Base-by-base conservation (phyloP, 176 grass and related monocot species). In the Pontederia paniculata region DNA sequence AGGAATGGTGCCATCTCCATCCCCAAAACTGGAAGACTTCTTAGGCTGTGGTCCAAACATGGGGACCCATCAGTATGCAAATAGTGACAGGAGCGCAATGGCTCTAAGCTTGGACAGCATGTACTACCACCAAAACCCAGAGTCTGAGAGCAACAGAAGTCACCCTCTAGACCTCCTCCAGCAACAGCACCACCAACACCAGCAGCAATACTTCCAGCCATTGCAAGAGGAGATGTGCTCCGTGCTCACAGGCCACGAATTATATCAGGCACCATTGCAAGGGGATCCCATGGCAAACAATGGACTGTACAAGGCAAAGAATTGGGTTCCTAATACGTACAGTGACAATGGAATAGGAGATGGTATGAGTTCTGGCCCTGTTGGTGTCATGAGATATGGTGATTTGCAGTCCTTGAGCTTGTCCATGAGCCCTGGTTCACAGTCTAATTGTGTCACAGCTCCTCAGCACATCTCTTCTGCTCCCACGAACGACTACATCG, bases 11-110 rank as follows among this genome's bases (percentile, higher is more conserved):
- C 72, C 76, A 62, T 82, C 87, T 19, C 47, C 75, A 46, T 79
- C 94, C 62, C 87, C 94, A 9, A 93, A 93, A 75, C 78, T 98
- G 48, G 94, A 98, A 70, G 87, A 98, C 54, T 98, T 98, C 80
- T 75, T 98, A 60, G 94, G 94, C 22, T 76, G 66, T 23, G 69
- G 80, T 4, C 83, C 87, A 50, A 76, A 70, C 57, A 72, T 62
- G 69, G 69, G 69, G 69, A 62, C 69, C 58, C 78, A 81, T 42
- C 74, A 81, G 52, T 67, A 74, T 70, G 72, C 60, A 12, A 62
- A 59, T 72, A 66, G 49, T 20, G 64, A 76, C 22, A 75, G 78
- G 57, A 72, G 69, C 74, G 72, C 80, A 5, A 98, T 98, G 94
- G 83, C 72, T 54, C 65, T 88, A 37, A 93, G 75, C 80, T 52